Base-by-base conservation (phyloP, 2,329 filamentous ascomycete species). In the Sporothrix phasma region DNA sequence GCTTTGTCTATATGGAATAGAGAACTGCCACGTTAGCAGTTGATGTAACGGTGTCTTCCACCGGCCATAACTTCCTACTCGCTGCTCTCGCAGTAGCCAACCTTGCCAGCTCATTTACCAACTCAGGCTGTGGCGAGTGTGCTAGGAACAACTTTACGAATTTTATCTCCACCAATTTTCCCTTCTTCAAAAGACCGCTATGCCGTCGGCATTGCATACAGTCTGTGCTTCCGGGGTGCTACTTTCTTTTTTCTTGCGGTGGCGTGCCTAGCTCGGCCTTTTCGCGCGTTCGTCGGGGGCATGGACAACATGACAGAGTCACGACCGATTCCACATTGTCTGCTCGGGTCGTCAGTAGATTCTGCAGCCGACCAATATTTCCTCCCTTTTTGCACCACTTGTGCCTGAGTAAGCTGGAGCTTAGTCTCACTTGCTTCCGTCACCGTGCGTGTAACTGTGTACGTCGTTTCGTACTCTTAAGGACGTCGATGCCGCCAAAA, bases 191-290 rank as follows among this genome's bases (percentile, higher is more conserved):
- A 66, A 49, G 19, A 70, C 63, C 3, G 69, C 63, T 26, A 62
- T 51, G 10, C 66, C 61, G 13, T 63, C 54, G 43, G 65, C 62
- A 22, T 68, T 61, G 63, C 69, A 71, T 4, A 70, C 66, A 3
- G 69, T 70, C 59, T 70, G 69, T n/a, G 67, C 65, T 3, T 68
- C 66, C 0, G 68, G 68, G 2, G 64, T 67, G 24, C 69, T 70
- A 10, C 29, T 37, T n/a, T n/a, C n/a, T n/a, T n/a, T n/a, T n/a
- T 53, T 34, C n/a, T 15, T 15, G 22, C 5, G 22, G 46, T 4
- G 37, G 15, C 15, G 31, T 64, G 19, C 60, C 67, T 56, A 67
- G 65, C 34, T 11, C 19, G 11, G 29, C 7, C 29, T 13, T 22
- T 26, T 34, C 8, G 19, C 10, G 4, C 10, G 37, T 26, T 22